Percentiles rank a stretch among this genome's conserved stretches.
Conservation (phyloP, 225 moss, liverwort and hornwort species). For the Pseudisothecium myosuroides region DNA sequence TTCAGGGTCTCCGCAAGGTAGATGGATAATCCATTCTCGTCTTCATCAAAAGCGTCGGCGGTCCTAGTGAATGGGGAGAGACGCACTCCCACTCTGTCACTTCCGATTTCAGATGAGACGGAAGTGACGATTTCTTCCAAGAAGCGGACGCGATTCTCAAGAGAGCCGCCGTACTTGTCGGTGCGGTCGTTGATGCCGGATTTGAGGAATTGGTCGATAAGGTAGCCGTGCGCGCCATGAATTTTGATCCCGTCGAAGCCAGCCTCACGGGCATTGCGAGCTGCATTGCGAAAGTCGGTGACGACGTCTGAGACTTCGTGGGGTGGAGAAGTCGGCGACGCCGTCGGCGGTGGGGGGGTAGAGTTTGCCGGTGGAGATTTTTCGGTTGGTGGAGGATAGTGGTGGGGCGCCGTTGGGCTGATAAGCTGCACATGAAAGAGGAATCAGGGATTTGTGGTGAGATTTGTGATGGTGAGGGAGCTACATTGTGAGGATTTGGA, state of each 20-base stretch:
- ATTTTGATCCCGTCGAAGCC: slow-evolving; percentile 35
- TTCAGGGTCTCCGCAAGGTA: background rate
- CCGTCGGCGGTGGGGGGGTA: background rate
- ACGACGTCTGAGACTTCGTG: slow-evolving; percentile 5
- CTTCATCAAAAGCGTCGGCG: background rate
- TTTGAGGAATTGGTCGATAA: slow-evolving; percentile 53
- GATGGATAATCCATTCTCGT: background rate
- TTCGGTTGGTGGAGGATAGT: background rate
- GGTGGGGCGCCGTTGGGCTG: slow-evolving; percentile 8
- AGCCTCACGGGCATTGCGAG: slow-evolving; percentile 25
- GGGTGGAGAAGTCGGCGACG: background rate
- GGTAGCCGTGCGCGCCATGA: slow-evolving; percentile 12
- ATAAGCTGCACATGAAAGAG: background rate
- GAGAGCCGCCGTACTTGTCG: slow-evolving; percentile 43
- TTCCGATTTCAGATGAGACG: slow-evolving; percentile 6
- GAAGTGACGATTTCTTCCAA: slow-evolving; percentile 9
- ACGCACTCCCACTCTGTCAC: slow-evolving; percentile 8
- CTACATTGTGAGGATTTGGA: too few species aligned
- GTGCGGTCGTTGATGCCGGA: slow-evolving; percentile 35
- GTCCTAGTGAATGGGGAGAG: slow-evolving; percentile 1
- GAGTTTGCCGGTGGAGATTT: background rate
- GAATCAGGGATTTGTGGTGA: background rate
- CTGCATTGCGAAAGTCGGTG: background rate
- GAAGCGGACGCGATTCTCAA: slow-evolving; percentile 30
- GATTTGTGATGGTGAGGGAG: background rate